Evolutionary conservation across 2,329 filamentous ascomycete genomes (phyloP), one percentile per base, ranked within the genome.

Genomic region (Fusarium denticulatum): DNA sequence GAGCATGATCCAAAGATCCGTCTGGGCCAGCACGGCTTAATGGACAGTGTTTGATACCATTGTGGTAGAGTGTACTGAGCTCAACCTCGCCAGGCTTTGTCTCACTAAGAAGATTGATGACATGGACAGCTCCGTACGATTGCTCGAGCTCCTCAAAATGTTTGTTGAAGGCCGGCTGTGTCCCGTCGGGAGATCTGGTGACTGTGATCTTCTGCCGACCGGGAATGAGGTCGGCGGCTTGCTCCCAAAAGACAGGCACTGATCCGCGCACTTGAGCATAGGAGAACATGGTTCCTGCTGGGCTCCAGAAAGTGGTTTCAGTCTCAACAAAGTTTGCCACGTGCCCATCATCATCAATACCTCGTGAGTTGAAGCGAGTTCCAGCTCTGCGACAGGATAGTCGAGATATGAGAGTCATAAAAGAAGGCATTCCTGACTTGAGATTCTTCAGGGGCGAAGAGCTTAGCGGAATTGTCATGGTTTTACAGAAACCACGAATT

Each of bases 251-350:
- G 6, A 98, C 88, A 2, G 96, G 96, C 13, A 99, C 94, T 12
- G 95, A 98, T 42, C 96, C 96, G 77, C 96, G 90, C 32, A 97
- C 90, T 82, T 99, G 96, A 5, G 92, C 94, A 81, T 98, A 99
- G 0, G 96, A 98, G 80, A 98, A 98, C 62, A 94, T 90, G 12
- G 94, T 85, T 7, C 90, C 89, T 2, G 90, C 89, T 2, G 93
- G 93, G 76, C 92, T 92, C 92, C 94, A 97, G 79, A 97, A 95
- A 45, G 96, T 91, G 0, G 95, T 97, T 83, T 99, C 96, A 0
- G 95, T 96, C 82, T 99, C 96, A n/a, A 98, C 96, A 82, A 97
- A 99, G 82, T 99, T 99, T 69, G 96, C 95, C 34, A 98, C 96
- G 77, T 98, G 94, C 20, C 96, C 96, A 79, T 98, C 95, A 80